These are phyloP conservation scores for Podospora conica DNA, from an alignment of 495 filamentous ascomycete species.

Conservation along the genomic window DNA sequence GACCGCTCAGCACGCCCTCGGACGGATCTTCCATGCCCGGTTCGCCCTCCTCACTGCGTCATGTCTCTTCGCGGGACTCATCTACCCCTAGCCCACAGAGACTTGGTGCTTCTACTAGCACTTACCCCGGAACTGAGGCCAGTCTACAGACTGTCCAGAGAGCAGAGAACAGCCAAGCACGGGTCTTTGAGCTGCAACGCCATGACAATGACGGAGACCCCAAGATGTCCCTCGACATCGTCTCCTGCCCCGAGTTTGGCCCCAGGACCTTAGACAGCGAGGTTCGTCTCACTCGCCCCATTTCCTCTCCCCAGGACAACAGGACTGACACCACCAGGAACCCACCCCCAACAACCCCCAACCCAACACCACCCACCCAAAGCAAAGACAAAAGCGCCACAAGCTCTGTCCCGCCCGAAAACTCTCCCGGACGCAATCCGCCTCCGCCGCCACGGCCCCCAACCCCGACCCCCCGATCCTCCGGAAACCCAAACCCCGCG, in stretches of 20 bases:
- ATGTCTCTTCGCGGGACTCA: not conserved
- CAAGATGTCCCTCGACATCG: slow-evolving; percentile 3
- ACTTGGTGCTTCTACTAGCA: not conserved
- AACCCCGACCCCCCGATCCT: not conserved
- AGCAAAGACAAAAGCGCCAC: not conserved
- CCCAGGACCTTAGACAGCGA: not conserved
- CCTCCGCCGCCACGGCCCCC: not conserved
- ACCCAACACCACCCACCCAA: not conserved
- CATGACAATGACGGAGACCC: not conserved
- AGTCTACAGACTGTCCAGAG: not conserved
- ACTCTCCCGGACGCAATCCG: not conserved
- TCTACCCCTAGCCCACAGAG: not conserved
- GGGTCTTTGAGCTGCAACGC: not conserved
- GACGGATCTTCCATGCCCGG: not conserved
- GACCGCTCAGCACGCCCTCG: not conserved
- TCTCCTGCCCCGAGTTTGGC: slow-evolving; percentile 14
- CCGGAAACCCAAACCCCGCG: not conserved
- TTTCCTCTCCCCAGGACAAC: not conserved
- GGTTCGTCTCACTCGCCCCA: not conserved
- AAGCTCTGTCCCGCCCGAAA: not conserved
- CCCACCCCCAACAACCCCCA: not conserved
- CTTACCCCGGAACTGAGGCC: not conserved
- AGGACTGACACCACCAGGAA: not conserved
- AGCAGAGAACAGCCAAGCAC: not conserved
- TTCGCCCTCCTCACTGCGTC: not conserved